These are phyloP conservation scores for Sarocladiaceae sp. DNA, from an alignment of 2,329 filamentous ascomycete species.

Conservation along the genomic window DNA sequence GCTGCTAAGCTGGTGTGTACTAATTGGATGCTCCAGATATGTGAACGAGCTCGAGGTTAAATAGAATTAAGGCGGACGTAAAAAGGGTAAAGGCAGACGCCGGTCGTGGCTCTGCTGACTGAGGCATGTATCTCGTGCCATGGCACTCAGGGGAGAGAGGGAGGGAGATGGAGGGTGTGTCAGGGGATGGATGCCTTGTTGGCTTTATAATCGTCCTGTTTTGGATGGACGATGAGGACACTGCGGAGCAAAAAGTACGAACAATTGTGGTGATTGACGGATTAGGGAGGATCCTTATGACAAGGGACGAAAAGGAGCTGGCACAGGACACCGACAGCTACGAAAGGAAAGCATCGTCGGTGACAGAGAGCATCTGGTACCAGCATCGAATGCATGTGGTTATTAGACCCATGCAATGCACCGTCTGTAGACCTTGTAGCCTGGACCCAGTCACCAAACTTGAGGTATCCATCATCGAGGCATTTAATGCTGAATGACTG, in stretches of 20 bases:
- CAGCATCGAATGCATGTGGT: too few species aligned
- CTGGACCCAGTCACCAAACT: too few species aligned
- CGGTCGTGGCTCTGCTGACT: background rate
- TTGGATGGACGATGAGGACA: background rate
- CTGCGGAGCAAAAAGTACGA: background rate
- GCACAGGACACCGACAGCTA: slow-evolving; percentile 3
- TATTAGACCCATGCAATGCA: slow-evolving; percentile 1
- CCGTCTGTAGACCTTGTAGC: background rate
- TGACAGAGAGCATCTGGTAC: too few species aligned
- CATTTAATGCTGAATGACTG: too few species aligned
- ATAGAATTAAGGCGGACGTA: background rate
- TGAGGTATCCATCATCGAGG: too few species aligned
- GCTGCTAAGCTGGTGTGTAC: too few species aligned
- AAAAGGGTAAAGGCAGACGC: background rate
- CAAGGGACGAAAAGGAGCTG: background rate
- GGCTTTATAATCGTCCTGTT: slow-evolving; percentile 8
- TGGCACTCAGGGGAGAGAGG: background rate
- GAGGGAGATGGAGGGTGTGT: background rate
- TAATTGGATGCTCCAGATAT: too few species aligned
- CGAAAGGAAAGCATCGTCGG: background rate
- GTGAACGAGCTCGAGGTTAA: too few species aligned
- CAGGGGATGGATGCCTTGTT: background rate
- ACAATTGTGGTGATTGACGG: too few species aligned
- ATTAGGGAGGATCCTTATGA: too few species aligned
- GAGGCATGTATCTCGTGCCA: background rate